Evolutionary conservation across 345 rosid genomes (phyloP).

Genomic region (Aquilaria malaccensis): DNA sequence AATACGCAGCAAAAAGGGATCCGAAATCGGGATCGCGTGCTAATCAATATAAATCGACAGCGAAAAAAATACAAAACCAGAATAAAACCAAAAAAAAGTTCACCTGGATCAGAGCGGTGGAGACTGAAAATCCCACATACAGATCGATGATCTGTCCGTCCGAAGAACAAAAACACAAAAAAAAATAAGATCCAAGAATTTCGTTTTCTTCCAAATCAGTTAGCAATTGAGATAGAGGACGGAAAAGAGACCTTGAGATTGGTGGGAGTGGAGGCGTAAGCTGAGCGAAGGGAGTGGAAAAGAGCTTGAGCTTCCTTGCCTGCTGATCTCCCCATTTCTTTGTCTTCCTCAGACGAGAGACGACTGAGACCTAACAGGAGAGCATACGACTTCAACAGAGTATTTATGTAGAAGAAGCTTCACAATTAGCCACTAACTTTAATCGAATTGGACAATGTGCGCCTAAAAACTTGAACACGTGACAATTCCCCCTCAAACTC

Average conservation of each 20-base stretch:
- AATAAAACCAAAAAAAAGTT: not conserved
- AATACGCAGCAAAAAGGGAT: no score
- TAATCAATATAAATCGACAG: not conserved
- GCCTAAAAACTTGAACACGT: no score
- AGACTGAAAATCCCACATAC: conserved; percentile 70
- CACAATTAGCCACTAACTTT: no score
- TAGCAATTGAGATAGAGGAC: not conserved
- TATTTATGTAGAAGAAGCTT: no score
- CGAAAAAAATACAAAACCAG: not conserved
- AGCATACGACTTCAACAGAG: no score
- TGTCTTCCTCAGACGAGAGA: not conserved
- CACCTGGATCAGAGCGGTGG: conserved; percentile 89
- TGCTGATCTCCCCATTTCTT: conserved; percentile 56
- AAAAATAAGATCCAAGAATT: not conserved
- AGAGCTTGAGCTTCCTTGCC: conserved; percentile 70
- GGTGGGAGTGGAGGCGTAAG: conserved; percentile 67
- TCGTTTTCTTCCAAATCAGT: not conserved
- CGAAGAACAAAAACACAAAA: not conserved
- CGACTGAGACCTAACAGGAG: no score
- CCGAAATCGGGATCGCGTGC: no score
- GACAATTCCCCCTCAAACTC: no score
- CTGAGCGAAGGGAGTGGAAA: conserved; percentile 62
- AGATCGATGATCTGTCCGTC: conserved; percentile 74
- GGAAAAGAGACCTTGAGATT: conserved; percentile 49
- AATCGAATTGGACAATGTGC: no score